Evolutionary conservation across 345 rosid species (phyloP).

Genomic region (Boechera divaricarpa): DNA sequence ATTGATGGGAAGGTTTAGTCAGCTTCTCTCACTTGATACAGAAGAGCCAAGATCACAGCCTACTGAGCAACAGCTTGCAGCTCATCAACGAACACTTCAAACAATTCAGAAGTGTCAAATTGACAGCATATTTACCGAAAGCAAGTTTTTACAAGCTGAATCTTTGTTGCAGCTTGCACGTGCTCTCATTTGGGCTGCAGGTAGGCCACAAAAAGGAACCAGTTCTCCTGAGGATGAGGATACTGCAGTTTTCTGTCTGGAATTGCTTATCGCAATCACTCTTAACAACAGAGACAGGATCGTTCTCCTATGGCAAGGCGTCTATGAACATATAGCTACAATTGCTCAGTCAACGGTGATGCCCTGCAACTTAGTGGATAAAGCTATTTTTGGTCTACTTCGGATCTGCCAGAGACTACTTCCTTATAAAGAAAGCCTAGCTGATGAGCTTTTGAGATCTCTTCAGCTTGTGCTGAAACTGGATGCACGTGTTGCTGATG

Average conservation of each 20-base stretch:
- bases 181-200: conserved; percentile 97
- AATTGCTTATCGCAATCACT: conserved; percentile 93
- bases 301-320: conserved; percentile 94
- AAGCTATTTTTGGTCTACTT: conserved; percentile 97
- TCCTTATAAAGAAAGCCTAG: conserved; percentile 96
- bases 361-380: conserved; percentile 94
- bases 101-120: conserved; percentile 97
- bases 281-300: conserved; percentile 96
- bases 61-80: conserved; percentile 97
- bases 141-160: conserved; percentile 96
- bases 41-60: conserved; percentile 99
- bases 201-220: conserved; percentile 92
- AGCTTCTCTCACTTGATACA: conserved; percentile 94
- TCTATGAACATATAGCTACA: conserved; percentile 93
- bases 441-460: conserved; percentile 96
- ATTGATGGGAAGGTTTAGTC: conserved; percentile 99
- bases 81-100: conserved; percentile 95
- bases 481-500: conserved; percentile 98
- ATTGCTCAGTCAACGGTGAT: conserved; percentile 94
- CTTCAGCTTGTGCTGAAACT: conserved; percentile 97
- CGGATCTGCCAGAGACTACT: conserved; percentile 96
- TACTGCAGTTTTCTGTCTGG: conserved; percentile 98
- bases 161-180: conserved; percentile 91
- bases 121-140: conserved; percentile 95
- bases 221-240: conserved; percentile 97